A percentile compares a stretch with the other conserved stretches of the same genome.
Conservation (phyloP, 2,329 filamentous ascomycete species). For the Coniochaeta sp. region DNA sequence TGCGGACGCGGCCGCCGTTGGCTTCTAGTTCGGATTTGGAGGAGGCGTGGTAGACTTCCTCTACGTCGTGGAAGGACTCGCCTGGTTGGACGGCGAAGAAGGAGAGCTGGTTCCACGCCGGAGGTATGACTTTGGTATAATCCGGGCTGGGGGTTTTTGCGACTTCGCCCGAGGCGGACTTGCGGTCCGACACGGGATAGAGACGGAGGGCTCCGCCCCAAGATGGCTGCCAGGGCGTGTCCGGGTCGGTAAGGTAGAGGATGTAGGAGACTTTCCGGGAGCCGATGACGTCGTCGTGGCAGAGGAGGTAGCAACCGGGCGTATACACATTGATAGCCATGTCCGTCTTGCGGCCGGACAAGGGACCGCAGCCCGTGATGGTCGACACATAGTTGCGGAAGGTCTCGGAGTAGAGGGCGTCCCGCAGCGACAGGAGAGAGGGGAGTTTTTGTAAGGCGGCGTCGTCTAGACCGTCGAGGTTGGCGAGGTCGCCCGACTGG, state of each 20-base stretch:
- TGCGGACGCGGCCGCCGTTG: conserved; percentile 73
- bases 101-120: conserved; percentile 93
- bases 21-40: conserved; percentile 52
- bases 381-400: conserved; percentile 86
- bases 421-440: conserved; percentile 79
- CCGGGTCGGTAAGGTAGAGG: conserved; percentile 88
- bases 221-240: conserved; percentile 78
- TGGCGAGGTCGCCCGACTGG: conserved; percentile 94
- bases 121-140: conserved; percentile 75
- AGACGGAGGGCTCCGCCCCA: conserved; percentile 91
- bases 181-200: conserved; percentile 63
- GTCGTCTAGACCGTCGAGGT: conserved; percentile 88
- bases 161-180: conserved; percentile 62
- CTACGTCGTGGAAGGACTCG: conserved; percentile 98
- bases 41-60: conserved; percentile 80
- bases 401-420: conserved; percentile 83
- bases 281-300: conserved; percentile 98
- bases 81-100: conserved; percentile 99
- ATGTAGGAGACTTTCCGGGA: conserved; percentile 94
- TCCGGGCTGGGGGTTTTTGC: conserved; percentile 78
- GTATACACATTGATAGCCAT: conserved; percentile 99
- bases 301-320: conserved; percentile 88
- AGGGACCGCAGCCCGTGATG: conserved; percentile 76
- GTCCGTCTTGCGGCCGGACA: conserved; percentile 92
- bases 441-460: conserved; percentile 79